Percentiles rank a stretch among this genome's conserved stretches.
Evolutionary conservation across 768 basidiomycete genomes (phyloP).

Genomic region (Amanita exitialis): DNA sequence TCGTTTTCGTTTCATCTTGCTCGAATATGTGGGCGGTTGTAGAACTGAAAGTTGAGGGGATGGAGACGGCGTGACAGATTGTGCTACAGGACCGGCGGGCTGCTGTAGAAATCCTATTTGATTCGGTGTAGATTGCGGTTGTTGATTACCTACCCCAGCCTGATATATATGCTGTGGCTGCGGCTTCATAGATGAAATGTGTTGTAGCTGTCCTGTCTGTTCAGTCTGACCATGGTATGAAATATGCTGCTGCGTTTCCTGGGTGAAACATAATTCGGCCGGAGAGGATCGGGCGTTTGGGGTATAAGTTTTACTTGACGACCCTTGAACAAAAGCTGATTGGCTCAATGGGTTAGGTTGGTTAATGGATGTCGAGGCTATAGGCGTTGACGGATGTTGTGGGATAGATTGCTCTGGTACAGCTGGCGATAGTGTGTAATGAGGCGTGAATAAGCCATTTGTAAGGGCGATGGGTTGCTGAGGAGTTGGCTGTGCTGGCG

Average conservation of each 20-base stretch:
- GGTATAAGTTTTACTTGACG: conserved; percentile 21
- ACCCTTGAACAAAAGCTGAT: conserved; percentile 27
- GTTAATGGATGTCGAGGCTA: conserved; percentile 26
- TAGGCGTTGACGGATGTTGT: conserved; percentile 21
- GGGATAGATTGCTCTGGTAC: conserved; percentile 18
- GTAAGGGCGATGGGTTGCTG: conserved; percentile 6
- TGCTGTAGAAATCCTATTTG: not conserved
- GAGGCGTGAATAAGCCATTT: conserved; percentile 19
- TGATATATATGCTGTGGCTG: conserved; percentile 2
- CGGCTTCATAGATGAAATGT: not conserved
- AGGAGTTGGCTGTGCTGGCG: not conserved
- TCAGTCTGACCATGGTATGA: not conserved
- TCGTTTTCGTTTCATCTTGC: conserved; percentile 16
- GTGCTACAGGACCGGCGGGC: conserved; percentile 12
- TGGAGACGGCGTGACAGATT: conserved; percentile 22
- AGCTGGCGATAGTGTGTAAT: conserved; percentile 20
- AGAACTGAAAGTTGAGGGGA: conserved; percentile 16
- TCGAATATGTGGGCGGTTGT: conserved; percentile 4
- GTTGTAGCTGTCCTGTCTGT: not conserved
- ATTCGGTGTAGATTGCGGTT: conserved; percentile 10
- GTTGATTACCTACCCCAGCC: conserved; percentile 11
- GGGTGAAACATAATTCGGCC: not conserved
- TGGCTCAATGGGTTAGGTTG: conserved; percentile 15
- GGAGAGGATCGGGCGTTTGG: conserved; percentile 7
- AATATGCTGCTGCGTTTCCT: not conserved